Evolutionary conservation across 2,329 filamentous ascomycete species (phyloP), one percentile per base, ranked within the genome.

Genomic region (Capronia americana): DNA sequence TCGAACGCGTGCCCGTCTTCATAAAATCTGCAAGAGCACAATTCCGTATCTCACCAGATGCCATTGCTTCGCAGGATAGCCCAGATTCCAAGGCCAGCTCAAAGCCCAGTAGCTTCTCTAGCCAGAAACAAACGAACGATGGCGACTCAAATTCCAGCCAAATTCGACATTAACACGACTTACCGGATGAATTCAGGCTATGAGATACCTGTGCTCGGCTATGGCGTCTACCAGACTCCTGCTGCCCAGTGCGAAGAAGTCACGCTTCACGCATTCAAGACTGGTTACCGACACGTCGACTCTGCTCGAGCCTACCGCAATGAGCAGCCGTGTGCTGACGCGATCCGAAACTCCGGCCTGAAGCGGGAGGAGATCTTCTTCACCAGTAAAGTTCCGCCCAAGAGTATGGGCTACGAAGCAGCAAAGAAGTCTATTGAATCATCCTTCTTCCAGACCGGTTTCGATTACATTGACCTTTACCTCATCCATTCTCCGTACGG

Each of bases 201-300:
- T 64, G 73, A 77, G 62, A 80, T 80, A 57, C 78, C 78, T 1
- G 72, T 77, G 2, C 71, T 80, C 38, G 79, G 80, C 8, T 81
- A 78, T 69, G 79, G 80, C 24, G 80, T 82, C n/a, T 66, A 56
- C 11, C 57, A 67, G 60, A 86, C 84, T 11, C 87, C 87, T 12
- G 80, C 85, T 24, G 81, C 83, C 65, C 76, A 85, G 5, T 83
- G 85, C n/a, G 84, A 87, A 72, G 81, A 83, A 30, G 85, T 89
- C 0, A 85, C 86, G 7, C 70, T 81, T 12, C 86, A 89, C 68
- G 84, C 86, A 0, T 78, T 88, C 66, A 79, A 84, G 69, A 75
- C 78, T 14, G 86, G 86, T 56, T 88, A 88, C 72, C 80, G 84
- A 66, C 86, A 88, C 78, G 83, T 88, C 68, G 87, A 89, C 75